A percentile compares a stretch with the other conserved stretches of the same genome.
phyloP scores from a whole-genome alignment of 78 protist genomes.

The Fonticula alba region DNA sequence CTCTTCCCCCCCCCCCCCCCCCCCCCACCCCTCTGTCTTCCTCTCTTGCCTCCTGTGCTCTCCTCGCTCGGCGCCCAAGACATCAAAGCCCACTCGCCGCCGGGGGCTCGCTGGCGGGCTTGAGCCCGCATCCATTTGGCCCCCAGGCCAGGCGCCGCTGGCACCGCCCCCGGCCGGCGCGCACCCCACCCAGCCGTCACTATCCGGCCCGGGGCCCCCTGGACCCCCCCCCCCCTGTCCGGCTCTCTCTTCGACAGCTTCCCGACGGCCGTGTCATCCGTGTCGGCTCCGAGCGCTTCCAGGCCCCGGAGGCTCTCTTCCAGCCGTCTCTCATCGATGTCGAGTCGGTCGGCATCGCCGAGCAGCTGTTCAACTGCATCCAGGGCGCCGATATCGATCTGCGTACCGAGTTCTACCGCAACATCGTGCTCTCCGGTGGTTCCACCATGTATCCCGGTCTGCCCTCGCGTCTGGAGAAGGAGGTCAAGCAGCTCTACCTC shows the following conservation, averaged over 20 bases:
- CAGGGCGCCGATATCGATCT: conserved; percentile 76
- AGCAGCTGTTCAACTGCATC: conserved; percentile 71
- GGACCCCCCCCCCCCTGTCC: too few relatives aligned
- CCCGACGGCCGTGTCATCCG: conserved; percentile 88
- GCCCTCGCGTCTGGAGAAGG: conserved; percentile 78
- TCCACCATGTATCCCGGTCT: conserved; percentile 90
- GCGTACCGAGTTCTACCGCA: conserved; percentile 79
- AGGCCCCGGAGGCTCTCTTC: conserved; percentile 96
- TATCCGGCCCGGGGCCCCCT: too few relatives aligned
- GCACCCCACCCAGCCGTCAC: too few relatives aligned
- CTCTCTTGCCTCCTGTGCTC: too few relatives aligned
- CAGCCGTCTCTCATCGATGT: conserved; percentile 77
- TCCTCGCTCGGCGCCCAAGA: too few relatives aligned
- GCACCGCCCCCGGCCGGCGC: too few relatives aligned
- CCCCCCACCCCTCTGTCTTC: too few relatives aligned
- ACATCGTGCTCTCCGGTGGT: conserved; percentile 84
- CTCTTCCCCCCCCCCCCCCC: too few relatives aligned
- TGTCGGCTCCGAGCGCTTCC: conserved; percentile 87
- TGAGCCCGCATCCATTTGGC: too few relatives aligned
- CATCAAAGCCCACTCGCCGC: too few relatives aligned
- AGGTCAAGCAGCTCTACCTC: conserved; percentile 70
- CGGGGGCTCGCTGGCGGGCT: too few relatives aligned
- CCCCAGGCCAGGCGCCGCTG: too few relatives aligned
- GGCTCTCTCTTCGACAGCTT: conserved; percentile 21
- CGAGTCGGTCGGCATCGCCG: conserved; percentile 79